Evolutionary conservation across 257 asterid species (phyloP).

Genomic region (Voacanga thouarsii): DNA sequence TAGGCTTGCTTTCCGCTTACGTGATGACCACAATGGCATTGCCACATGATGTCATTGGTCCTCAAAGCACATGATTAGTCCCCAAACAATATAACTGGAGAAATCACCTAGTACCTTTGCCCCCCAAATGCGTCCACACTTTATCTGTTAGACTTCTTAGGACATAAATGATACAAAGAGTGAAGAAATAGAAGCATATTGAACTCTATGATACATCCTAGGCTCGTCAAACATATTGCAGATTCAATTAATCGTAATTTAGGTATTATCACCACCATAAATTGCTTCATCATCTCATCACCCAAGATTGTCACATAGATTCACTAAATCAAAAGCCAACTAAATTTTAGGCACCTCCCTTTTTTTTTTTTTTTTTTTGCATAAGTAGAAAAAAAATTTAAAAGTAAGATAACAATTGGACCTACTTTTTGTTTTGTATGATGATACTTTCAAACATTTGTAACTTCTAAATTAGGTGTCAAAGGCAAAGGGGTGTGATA

Average conservation of each 20-base stretch:
- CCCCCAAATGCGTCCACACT: not conserved
- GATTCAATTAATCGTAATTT: not conserved
- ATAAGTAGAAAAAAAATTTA: not conserved
- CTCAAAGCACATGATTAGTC: not conserved
- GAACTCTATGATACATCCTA: not conserved
- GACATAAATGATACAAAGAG: not conserved
- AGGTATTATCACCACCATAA: not conserved
- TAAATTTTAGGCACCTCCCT: not conserved
- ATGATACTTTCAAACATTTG: too few relatives aligned
- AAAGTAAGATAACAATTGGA: too few relatives aligned
- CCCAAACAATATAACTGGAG: not conserved
- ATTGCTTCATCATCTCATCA: not conserved
- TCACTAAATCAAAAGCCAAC: not conserved
- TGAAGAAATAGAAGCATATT: not conserved
- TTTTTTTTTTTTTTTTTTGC: too few relatives aligned
- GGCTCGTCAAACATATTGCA: not conserved
- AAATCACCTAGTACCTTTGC: not conserved
- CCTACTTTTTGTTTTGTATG: too few relatives aligned
- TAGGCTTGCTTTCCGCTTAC: not conserved
- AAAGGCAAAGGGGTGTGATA: too few relatives aligned
- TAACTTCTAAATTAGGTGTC: too few relatives aligned
- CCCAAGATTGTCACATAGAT: not conserved
- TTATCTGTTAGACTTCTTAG: not conserved
- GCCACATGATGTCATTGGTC: not conserved
- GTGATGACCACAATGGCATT: not conserved